Conservation (phyloP, 345 rosid genomes). For the Sonneratia alba region DNA sequence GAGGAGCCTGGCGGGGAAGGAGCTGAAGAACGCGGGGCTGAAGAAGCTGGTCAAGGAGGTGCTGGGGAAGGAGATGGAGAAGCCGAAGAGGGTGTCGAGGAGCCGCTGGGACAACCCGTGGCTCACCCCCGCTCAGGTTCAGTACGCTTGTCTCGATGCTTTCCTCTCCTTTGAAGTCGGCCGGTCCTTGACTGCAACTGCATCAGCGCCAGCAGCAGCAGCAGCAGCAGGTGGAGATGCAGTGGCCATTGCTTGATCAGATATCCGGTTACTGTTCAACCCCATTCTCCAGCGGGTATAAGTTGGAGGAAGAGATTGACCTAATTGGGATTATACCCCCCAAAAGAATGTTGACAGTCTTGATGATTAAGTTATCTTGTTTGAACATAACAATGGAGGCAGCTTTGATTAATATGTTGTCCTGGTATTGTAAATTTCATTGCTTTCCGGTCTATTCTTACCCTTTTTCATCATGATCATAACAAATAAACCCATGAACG, state of each 20-base stretch:
- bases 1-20: constrained; percentile 25
- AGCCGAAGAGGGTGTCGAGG: constrained; percentile 30
- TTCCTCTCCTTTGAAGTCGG: constrained; percentile 31
- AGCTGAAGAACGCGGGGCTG: constrained; percentile 26
- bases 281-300: too few relatives aligned
- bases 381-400: too few relatives aligned
- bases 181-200: not conserved
- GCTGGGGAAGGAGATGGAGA: constrained; percentile 26
- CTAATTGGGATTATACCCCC: too few relatives aligned
- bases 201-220: not conserved
- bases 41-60: constrained; percentile 23
- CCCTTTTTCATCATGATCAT: too few relatives aligned
- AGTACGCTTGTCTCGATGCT: constrained; percentile 44
- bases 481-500: too few relatives aligned
- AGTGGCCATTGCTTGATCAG: not conserved
- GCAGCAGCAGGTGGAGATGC: not conserved
- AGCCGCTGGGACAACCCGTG: constrained; percentile 36
- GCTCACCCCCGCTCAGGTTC: constrained; percentile 27
- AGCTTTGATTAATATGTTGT: too few relatives aligned
- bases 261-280: not conserved
- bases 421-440: too few relatives aligned
- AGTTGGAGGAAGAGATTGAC: too few relatives aligned
- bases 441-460: too few relatives aligned
- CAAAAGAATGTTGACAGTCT: too few relatives aligned
- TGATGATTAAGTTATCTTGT: too few relatives aligned